A percentile compares a stretch with the other conserved stretches of the same genome.
Conservation (phyloP, 1,139 yeast species). For the Candida neerlandica region DNA sequence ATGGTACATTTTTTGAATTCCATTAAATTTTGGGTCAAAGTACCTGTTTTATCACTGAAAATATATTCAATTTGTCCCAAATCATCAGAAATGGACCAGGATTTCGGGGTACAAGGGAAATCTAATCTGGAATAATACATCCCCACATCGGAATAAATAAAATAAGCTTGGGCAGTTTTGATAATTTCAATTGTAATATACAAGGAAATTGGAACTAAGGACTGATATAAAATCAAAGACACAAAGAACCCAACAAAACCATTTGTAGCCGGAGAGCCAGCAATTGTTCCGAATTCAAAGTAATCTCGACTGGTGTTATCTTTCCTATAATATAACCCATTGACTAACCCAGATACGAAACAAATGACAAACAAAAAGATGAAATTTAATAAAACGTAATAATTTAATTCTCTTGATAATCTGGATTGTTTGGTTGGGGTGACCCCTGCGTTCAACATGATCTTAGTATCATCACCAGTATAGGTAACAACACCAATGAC, state of each 20-base stretch:
- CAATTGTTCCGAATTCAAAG: conserved; percentile 54
- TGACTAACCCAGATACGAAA: conserved; percentile 54
- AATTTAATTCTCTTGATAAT: conserved; percentile 53
- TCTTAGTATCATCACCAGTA: conserved; percentile 59
- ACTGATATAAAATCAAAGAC: conserved; percentile 56
- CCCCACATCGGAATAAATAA: conserved; percentile 53
- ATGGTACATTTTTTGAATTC: conserved; percentile 63
- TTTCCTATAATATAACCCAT: conserved; percentile 50
- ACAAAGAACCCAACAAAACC: conserved; percentile 56
- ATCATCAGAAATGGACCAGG: conserved; percentile 66
- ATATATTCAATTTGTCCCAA: conserved; percentile 66
- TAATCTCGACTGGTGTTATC: conserved; percentile 38
- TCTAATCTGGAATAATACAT: conserved; percentile 57
- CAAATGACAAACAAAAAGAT: conserved; percentile 49
- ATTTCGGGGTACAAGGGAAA: conserved; percentile 62
- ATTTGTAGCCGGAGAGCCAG: conserved; percentile 51
- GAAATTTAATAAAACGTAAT: conserved; percentile 52
- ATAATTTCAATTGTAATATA: conserved; percentile 62
- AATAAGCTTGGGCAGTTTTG: conserved; percentile 59
- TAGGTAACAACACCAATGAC: conserved; percentile 53
- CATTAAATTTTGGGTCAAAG: conserved; percentile 62
- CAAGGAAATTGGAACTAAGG: conserved; percentile 61
- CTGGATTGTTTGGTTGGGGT: conserved; percentile 61
- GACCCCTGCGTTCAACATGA: conserved; percentile 58
- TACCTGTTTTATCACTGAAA: conserved; percentile 65